Base-by-base conservation (phyloP, 2,329 filamentous ascomycete species). In the Karstenula rhodostoma region DNA sequence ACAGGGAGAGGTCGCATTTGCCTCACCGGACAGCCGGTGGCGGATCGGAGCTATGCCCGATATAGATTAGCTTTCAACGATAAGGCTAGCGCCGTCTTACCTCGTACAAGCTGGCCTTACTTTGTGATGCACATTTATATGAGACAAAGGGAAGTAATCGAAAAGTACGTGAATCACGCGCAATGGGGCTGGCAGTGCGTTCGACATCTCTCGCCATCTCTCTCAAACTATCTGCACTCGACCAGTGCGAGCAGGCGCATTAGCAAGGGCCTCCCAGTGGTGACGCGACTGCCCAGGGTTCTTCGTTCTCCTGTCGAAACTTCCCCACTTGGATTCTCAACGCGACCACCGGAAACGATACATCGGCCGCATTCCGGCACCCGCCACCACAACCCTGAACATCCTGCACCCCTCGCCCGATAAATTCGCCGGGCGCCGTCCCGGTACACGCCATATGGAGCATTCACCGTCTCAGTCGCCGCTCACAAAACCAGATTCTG, bases 311-410 rank as follows among this genome's bases (percentile, higher is more conserved):
- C 13, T 27, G 35, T 54, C 43, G 51, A 32, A 25, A 35, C 50
- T 19, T 54, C 51, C 51, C 37, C 51, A 43, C 51, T 54, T 54
- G 25, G 33, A 42, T 44, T 44, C 51, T 25, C 51, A 54, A 54
- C 51, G 51, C 51, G 32, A 54, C 51, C 51, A 32, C 51, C 37
- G 23, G 22, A 47, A 23, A 27, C 51, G 51, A 33, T 44, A 43
- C 50, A 29, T 29, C 23, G 22, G 23, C 33, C 50, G 33, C 51
- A 54, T 54, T 54, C 51, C 51, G 29, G 25, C 19, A 22, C 37
- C 23, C 51, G 17, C 51, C 51, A 47, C 44, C 44, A 47, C 23
- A 47, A 47, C 44, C 23, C 19, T 10, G 8, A 47, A 17, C 37
- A 54, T 10, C 10, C 5, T 35, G 22, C 35, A 23, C 33, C 25